These are phyloP conservation scores for Plasmodium relictum DNA, from an alignment of 169 alveolate genomes.

Conservation along the genomic window DNA sequence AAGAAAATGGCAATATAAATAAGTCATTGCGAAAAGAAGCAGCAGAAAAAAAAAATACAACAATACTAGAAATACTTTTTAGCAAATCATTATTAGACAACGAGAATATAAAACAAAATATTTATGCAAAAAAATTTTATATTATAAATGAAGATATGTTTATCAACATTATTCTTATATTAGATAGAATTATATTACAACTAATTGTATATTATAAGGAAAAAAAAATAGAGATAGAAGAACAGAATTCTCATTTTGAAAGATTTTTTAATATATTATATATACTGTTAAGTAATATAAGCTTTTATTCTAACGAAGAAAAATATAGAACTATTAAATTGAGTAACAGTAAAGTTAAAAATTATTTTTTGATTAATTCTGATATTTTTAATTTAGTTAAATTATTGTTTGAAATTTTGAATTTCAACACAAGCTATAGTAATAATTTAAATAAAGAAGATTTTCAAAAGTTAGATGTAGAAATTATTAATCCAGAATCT, in stretches of 20 bases:
- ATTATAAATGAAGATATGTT: conserved; percentile 67
- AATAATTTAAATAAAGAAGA: not conserved
- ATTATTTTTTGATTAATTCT: conserved; percentile 27
- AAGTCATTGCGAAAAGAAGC: too few relatives aligned
- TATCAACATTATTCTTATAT: conserved; percentile 32
- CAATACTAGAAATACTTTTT: conserved; percentile 45
- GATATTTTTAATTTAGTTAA: conserved; percentile 56
- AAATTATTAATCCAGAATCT: not conserved
- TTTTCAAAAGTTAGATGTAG: not conserved
- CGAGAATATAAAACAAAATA: conserved; percentile 57
- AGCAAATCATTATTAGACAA: conserved; percentile 59
- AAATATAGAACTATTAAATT: conserved; percentile 57
- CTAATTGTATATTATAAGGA: conserved; percentile 32
- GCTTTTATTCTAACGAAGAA: conserved; percentile 55
- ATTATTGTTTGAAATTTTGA: conserved; percentile 63
- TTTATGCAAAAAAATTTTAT: conserved; percentile 53
- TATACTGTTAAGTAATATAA: conserved; percentile 55
- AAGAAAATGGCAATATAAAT: not conserved
- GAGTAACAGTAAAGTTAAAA: conserved; percentile 36
- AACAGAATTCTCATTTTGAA: conserved; percentile 50
- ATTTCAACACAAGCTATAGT: conserved; percentile 39
- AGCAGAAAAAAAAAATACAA: not conserved
- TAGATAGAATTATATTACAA: conserved; percentile 49
- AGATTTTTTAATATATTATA: conserved; percentile 45
- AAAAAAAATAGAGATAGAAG: conserved; percentile 14